These are phyloP conservation scores for Erysimum pusillum DNA, from an alignment of 441 rosid genomes.

Conservation along the genomic window DNA sequence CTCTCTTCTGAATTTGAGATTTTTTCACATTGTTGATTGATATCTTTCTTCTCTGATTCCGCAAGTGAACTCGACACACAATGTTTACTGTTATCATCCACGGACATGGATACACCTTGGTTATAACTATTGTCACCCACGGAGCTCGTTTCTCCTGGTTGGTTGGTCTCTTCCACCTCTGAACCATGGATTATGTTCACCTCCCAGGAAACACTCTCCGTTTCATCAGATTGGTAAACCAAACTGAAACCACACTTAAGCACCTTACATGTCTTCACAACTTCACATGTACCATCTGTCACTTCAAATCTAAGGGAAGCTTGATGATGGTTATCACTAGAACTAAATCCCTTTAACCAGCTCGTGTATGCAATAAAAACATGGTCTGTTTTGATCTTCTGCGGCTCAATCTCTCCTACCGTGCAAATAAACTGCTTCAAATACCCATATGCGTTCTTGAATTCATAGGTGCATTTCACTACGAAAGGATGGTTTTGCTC, in stretches of 20 bases:
- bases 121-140: no score
- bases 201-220: slow-evolving; percentile 16
- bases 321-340: no score
- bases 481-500: not conserved
- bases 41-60: no score
- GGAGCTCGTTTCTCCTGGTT: no score
- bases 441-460: not conserved
- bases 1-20: no score
- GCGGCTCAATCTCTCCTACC: not conserved
- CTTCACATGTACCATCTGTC: slow-evolving; percentile 12
- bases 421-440: slow-evolving; percentile 3
- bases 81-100: no score
- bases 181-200: not conserved
- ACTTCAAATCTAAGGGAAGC: slow-evolving; percentile 25
- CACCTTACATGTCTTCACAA: not conserved
- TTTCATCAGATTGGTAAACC: slow-evolving; percentile 4
- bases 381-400: slow-evolving; percentile 8
- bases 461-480: not conserved
- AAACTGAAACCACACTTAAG: slow-evolving; percentile 21
- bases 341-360: not conserved
- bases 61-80: no score
- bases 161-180: no score
- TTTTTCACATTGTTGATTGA: no score
- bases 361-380: slow-evolving; percentile 28
- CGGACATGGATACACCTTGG: no score